Conservation (phyloP, 345 rosid genomes). For the Camelina hispida region DNA sequence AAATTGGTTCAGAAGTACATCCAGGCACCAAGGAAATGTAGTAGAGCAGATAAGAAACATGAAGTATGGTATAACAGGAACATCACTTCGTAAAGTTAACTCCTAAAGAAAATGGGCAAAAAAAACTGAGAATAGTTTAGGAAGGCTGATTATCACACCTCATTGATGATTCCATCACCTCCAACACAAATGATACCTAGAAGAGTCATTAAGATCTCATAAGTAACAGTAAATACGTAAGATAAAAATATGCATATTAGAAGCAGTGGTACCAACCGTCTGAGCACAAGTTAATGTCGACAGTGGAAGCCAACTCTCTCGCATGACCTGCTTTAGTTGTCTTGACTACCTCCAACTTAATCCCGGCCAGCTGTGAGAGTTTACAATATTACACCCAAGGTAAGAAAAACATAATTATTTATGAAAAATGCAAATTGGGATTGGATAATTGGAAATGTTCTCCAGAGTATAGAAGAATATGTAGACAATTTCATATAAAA, state of each 20-base stretch:
- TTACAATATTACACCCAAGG: constrained; percentile 34
- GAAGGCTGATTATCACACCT: constrained; percentile 61
- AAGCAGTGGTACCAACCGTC: constrained; percentile 64
- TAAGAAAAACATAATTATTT: neutral
- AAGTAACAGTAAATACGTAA: constrained; percentile 10
- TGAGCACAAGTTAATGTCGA: constrained; percentile 84
- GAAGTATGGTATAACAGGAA: neutral
- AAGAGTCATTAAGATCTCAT: constrained; percentile 39
- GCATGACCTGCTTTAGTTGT: constrained; percentile 97
- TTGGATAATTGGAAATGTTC: constrained; percentile 6
- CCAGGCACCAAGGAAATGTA: constrained; percentile 1
- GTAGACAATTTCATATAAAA: constrained; percentile 17
- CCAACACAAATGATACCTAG: constrained; percentile 97
- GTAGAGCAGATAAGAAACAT: constrained; percentile 19
- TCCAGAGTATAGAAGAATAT: neutral
- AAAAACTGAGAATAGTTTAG: constrained; percentile 6
- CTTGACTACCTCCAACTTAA: constrained; percentile 89
- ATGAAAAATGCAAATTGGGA: constrained; percentile 9
- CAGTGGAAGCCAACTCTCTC: constrained; percentile 77
- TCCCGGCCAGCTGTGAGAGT: constrained; percentile 88
- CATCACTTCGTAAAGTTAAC: constrained; percentile 10
- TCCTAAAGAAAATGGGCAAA: constrained; percentile 1
- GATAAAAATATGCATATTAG: constrained; percentile 22
- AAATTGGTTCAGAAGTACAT: constrained; percentile 21
- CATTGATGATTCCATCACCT: constrained; percentile 97